Evolutionary conservation across 768 basidiomycete genomes (phyloP), one percentile per base, ranked within the genome.

Genomic region (Naganishia friedmannii): DNA sequence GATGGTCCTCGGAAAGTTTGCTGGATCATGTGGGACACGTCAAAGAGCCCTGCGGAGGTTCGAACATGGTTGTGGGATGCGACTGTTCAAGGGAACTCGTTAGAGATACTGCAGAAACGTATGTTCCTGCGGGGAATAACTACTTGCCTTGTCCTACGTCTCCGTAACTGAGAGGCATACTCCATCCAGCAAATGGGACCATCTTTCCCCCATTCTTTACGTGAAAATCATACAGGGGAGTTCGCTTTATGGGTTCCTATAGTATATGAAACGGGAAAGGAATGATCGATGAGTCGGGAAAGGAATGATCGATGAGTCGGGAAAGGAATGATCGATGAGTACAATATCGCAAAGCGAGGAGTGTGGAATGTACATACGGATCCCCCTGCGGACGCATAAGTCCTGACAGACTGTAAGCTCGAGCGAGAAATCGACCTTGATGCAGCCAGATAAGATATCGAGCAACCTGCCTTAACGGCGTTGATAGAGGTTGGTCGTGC

Each of bases 11-110:
- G 88, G 84, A 95, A 93, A 74, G 90, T 93, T 76, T 54, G 69
- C 71, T 98, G 95, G 19, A 98, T 90, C 95, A 99, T 99, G 81
- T 99, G 96, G 26, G 92, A 92, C 31, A 99, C 96, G 77, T 99
- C 96, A 79, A 99, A 99, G 37, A 99, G 84, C 0, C 93, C 93
- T 0, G 87, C 91, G 42, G 85, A 86, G 15, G 83, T 86, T 51
- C 96, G 88, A 63, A 94, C 91, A 76, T 97, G 90, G 54, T 89
- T 87, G 81, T 99, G 95, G 74, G 91, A 93, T 10, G 89, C 88
- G 66, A 92, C 94, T 96, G 51, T 67, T 48, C 6, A 56, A 42
- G 12, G 31, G 69, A 23, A 46, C 23, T 17, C 7, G 39, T 29
- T 32, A 54, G 31, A 2, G 56, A 13, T 1, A 29, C 45, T 29